These are phyloP conservation scores for Allantophomopsis lycopodina DNA, from an alignment of 2,329 filamentous ascomycete genomes.

Conservation along the genomic window DNA sequence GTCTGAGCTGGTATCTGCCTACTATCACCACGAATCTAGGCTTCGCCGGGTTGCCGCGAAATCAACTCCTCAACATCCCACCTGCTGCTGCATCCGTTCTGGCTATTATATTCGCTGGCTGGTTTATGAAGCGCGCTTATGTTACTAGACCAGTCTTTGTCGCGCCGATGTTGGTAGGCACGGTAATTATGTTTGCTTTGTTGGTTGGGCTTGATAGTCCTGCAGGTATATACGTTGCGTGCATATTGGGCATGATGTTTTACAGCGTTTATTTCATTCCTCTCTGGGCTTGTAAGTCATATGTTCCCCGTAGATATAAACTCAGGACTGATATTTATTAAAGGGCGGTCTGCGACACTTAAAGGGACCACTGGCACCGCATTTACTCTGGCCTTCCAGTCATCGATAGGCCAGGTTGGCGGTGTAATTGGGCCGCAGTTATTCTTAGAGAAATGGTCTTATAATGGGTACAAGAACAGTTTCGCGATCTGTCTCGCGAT, in stretches of 20 bases:
- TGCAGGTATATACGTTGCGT: slow-evolving; percentile 27
- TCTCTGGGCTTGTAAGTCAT: slow-evolving; percentile 25
- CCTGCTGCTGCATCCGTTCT: slow-evolving; percentile 26
- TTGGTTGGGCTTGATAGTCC: slow-evolving; percentile 23
- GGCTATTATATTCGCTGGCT: slow-evolving; percentile 23
- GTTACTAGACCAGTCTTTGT: slow-evolving; percentile 25
- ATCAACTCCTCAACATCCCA: slow-evolving; percentile 30
- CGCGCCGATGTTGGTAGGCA: slow-evolving; percentile 24
- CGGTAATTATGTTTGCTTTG: slow-evolving; percentile 28
- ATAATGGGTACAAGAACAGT: slow-evolving; percentile 23
- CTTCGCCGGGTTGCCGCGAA: slow-evolving; percentile 25
- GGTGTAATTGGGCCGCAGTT: slow-evolving; percentile 30
- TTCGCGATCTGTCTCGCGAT: slow-evolving; percentile 23
- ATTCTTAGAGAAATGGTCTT: slow-evolving; percentile 25
- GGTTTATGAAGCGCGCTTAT: slow-evolving; percentile 24
- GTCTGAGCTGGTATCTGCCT: slow-evolving; percentile 25
- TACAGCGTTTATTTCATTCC: slow-evolving; percentile 29
- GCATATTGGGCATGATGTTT: slow-evolving; percentile 27
- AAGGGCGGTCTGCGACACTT: slow-evolving; percentile 25
- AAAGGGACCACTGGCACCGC: slow-evolving; percentile 27
- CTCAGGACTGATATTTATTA: neutral
- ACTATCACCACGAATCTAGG: slow-evolving; percentile 27
- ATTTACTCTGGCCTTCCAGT: slow-evolving; percentile 28
- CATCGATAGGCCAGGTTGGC: slow-evolving; percentile 27
- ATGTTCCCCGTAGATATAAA: neutral